These are phyloP conservation scores for Orbilia javanica DNA, from an alignment of 2,329 filamentous ascomycete species.

Conservation along the genomic window DNA sequence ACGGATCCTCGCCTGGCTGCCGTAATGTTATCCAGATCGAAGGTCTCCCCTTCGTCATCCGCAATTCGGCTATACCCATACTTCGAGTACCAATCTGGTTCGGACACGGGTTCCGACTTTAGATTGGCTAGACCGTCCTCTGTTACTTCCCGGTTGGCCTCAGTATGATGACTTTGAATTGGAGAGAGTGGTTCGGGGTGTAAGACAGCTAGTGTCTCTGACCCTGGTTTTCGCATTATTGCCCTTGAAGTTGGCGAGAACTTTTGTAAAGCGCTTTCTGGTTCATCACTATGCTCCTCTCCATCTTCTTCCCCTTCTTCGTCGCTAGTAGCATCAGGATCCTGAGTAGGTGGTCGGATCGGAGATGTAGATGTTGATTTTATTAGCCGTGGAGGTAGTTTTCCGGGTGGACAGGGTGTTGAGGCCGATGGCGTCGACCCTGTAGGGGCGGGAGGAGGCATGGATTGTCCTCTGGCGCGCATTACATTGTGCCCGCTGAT, in stretches of 20 bases:
- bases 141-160: background rate
- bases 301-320: conserved; percentile 20
- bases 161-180: background rate
- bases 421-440: background rate
- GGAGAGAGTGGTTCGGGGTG: conserved; percentile 32
- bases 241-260: conserved; percentile 50
- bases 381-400: background rate
- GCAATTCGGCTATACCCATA: conserved; percentile 45
- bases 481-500: conserved; percentile 1
- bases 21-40: conserved; percentile 45
- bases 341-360: background rate
- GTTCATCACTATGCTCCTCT: conserved; percentile 5
- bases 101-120: conserved; percentile 33
- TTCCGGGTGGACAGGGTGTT: background rate
- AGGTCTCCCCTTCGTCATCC: conserved; percentile 18
- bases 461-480: conserved; percentile 13
- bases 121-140: background rate
- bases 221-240: conserved; percentile 37
- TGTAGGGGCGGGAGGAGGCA: conserved; percentile 1
- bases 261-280: conserved; percentile 42
- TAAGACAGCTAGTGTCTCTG: conserved; percentile 40
- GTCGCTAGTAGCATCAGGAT: conserved; percentile 27
- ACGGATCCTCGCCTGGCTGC: background rate
- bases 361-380: background rate
- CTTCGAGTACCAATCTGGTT: conserved; percentile 39